Percentiles rank a stretch among this genome's conserved stretches.
Evolutionary conservation across 352 stramenopile species (phyloP).

Genomic region (Pythium coloratum): DNA sequence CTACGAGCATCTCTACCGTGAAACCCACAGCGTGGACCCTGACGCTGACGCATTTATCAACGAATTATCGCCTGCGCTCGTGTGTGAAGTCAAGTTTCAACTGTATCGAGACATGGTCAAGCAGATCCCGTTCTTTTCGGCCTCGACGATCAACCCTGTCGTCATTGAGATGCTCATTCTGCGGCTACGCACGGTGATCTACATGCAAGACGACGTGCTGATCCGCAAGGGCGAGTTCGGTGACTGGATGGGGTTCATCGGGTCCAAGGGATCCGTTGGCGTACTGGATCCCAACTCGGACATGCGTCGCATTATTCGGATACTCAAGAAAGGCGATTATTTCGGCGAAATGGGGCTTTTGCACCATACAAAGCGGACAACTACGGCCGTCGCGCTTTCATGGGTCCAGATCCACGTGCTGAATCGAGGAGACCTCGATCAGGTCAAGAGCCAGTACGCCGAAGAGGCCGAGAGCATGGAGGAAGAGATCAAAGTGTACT

Average conservation of each 20-base stretch:
- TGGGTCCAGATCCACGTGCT: constrained; percentile 79
- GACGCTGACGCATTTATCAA: constrained; percentile 78
- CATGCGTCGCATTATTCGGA: constrained; percentile 53
- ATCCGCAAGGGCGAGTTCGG: constrained; percentile 77
- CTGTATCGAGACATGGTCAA: constrained; percentile 75
- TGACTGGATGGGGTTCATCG: constrained; percentile 84
- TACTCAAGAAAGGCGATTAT: constrained; percentile 71
- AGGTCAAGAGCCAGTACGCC: constrained; percentile 62
- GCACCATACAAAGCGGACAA: constrained; percentile 61
- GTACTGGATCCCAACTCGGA: constrained; percentile 54
- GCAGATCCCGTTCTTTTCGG: constrained; percentile 72
- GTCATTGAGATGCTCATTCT: constrained; percentile 79
- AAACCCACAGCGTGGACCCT: constrained; percentile 61
- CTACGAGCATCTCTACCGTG: constrained; percentile 70
- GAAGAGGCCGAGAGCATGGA: constrained; percentile 58
- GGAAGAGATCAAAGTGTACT: constrained; percentile 72
- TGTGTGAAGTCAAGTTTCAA: constrained; percentile 78
- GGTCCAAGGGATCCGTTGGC: constrained; percentile 61
- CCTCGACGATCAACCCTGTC: constrained; percentile 48
- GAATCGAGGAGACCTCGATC: constrained; percentile 54
- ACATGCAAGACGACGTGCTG: constrained; percentile 79
- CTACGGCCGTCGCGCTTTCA: constrained; percentile 63
- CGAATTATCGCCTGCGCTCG: constrained; percentile 64
- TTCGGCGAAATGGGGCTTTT: constrained; percentile 78
- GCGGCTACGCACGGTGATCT: constrained; percentile 65